Percentiles rank a stretch among this genome's conserved stretches.
phyloP scores from a whole-genome alignment of 192 early-diverging fungal species.

The Coemansia sp. region DNA sequence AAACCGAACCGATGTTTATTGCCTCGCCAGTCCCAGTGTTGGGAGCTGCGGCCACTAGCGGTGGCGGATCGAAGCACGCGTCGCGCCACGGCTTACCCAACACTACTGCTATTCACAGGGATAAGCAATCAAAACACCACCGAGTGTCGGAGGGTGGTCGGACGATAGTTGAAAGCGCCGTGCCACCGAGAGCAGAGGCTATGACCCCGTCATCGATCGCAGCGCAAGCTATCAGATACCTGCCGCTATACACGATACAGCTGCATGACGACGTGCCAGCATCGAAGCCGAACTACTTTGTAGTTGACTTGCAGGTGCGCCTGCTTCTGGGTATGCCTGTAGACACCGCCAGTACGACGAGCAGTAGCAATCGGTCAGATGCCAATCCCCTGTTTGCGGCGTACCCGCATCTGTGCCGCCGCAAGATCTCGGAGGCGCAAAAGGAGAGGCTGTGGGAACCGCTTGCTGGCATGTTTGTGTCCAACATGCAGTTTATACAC shows the following conservation, averaged over 20 bases:
- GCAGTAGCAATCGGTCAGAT: not conserved
- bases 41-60: not conserved
- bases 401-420: conserved; percentile 65
- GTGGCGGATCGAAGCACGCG: not conserved
- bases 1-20: conserved; percentile 15
- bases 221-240: conserved; percentile 60
- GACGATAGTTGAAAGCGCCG: conserved; percentile 31
- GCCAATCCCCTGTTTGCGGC: conserved; percentile 55
- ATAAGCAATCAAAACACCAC: conserved; percentile 7
- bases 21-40: not conserved
- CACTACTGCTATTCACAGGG: not conserved
- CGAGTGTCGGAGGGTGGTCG: conserved; percentile 19
- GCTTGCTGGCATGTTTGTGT: conserved; percentile 63
- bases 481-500: conserved; percentile 44
- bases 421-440: conserved; percentile 56
- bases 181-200: conserved; percentile 5
- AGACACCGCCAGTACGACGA: conserved; percentile 22
- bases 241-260: conserved; percentile 74
- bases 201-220: conserved; percentile 40
- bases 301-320: conserved; percentile 69
- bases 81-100: conserved; percentile 1
- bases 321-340: conserved; percentile 60
- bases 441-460: conserved; percentile 75
- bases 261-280: conserved; percentile 46
- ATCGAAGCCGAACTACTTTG: conserved; percentile 60